These are phyloP conservation scores for Styphnolobium japonicum DNA, from an alignment of 306 rosid species.

Conservation along the genomic window DNA sequence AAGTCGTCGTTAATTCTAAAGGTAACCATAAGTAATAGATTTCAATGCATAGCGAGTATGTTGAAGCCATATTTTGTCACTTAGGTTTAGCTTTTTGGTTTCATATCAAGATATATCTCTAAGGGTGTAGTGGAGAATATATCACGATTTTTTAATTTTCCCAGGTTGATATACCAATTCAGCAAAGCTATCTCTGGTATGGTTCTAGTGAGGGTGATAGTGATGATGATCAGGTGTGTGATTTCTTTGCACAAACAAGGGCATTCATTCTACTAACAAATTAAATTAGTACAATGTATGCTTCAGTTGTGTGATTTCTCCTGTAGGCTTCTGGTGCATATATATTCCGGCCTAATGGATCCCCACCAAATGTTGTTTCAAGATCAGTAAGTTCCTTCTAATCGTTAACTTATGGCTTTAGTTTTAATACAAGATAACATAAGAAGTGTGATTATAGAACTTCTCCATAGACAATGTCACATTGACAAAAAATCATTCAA, in stretches of 20 bases:
- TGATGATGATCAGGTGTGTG: conserved; percentile 41
- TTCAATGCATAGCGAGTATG: background rate
- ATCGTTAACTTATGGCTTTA: background rate
- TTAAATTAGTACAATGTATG: background rate
- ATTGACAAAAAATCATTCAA: background rate
- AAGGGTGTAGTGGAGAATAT: conserved; percentile 11
- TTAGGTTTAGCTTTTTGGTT: conserved; percentile 12
- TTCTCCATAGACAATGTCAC: background rate
- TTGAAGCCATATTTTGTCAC: background rate
- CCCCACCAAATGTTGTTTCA: conserved; percentile 64
- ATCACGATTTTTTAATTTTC: conserved; percentile 13
- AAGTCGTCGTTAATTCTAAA: background rate
- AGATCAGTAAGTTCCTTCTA: conserved; percentile 62
- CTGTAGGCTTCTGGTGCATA: conserved; percentile 78
- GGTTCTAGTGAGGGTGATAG: conserved; percentile 35
- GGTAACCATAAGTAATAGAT: background rate
- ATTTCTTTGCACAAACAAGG: conserved; percentile 1
- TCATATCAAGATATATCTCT: conserved; percentile 6
- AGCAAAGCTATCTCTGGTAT: conserved; percentile 86
- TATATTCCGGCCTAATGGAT: conserved; percentile 74
- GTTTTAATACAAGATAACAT: background rate
- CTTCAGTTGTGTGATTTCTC: conserved; percentile 20
- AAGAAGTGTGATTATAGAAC: background rate
- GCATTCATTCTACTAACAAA: background rate
- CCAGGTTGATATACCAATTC: conserved; percentile 84